These are phyloP conservation scores for Brachypodium distachyon DNA, from an alignment of 202 grass and related monocot species.

Conservation along the genomic window DNA sequence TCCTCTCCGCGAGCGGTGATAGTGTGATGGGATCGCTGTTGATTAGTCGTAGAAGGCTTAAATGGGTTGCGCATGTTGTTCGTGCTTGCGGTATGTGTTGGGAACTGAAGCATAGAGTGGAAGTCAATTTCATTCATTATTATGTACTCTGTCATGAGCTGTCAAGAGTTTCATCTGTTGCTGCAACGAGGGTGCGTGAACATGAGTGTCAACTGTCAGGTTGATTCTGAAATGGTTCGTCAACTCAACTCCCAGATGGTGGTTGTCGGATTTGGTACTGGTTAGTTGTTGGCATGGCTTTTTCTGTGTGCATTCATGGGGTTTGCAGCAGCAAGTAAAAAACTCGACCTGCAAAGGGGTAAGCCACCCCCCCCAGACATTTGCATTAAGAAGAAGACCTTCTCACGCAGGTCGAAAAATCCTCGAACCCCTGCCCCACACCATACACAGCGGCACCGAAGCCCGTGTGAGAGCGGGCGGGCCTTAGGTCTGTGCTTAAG, in stretches of 20 bases:
- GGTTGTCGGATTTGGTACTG: neutral
- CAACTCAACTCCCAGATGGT: neutral
- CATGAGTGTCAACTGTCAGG: neutral
- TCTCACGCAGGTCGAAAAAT: too few relatives aligned
- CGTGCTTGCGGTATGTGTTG: too few relatives aligned
- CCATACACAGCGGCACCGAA: too few relatives aligned
- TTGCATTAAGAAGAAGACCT: too few relatives aligned
- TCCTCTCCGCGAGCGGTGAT: neutral
- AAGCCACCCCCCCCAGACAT: too few relatives aligned
- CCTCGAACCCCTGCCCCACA: too few relatives aligned
- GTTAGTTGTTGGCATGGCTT: neutral
- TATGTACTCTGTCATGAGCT: neutral
- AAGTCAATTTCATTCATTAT: neutral
- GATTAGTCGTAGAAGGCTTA: neutral
- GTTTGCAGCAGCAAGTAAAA: neutral
- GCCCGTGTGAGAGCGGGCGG: too few relatives aligned
- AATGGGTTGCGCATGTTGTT: neutral
- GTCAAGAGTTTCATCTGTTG: neutral
- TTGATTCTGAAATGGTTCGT: slow-evolving; percentile 5
- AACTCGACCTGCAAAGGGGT: too few relatives aligned
- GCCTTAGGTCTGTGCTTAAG: too few relatives aligned
- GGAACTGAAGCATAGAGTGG: too few relatives aligned
- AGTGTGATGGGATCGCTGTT: neutral
- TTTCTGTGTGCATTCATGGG: neutral
- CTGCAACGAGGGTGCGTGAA: neutral